Percentiles rank a stretch among this genome's conserved stretches.
Evolutionary conservation across 2,329 filamentous ascomycete species (phyloP).

Genomic region (Apiospora saccharicola): DNA sequence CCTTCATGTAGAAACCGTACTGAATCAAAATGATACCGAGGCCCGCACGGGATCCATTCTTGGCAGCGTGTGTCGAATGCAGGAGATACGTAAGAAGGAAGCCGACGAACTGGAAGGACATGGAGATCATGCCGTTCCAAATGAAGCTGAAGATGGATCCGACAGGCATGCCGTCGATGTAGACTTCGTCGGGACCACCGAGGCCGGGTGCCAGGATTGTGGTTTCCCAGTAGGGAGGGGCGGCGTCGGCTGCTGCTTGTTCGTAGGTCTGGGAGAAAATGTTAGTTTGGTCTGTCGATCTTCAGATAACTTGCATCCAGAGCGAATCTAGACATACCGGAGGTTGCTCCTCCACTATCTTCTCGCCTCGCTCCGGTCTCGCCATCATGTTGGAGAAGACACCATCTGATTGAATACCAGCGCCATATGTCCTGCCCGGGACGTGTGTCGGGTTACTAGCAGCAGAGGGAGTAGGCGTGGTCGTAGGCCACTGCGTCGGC

Average conservation of each 20-base stretch:
- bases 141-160: slow-evolving; percentile 86
- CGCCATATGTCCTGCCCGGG: slow-evolving; percentile 68
- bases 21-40: slow-evolving; percentile 95
- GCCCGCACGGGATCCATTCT: slow-evolving; percentile 94
- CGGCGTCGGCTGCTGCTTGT: slow-evolving; percentile 94
- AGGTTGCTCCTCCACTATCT: slow-evolving; percentile 83
- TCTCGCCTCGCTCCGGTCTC: slow-evolving; percentile 83
- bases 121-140: slow-evolving; percentile 96
- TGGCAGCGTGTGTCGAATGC: slow-evolving; percentile 96
- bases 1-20: slow-evolving; percentile 96
- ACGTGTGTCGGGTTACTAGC: slow-evolving; percentile 41
- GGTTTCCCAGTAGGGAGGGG: slow-evolving; percentile 98
- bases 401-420: slow-evolving; percentile 84
- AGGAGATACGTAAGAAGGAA: slow-evolving; percentile 98
- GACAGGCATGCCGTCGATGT: slow-evolving; percentile 93
- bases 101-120: slow-evolving; percentile 94
- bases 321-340: slow-evolving; percentile 69
- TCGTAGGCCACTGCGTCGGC: slow-evolving; percentile 38
- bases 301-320: neutral
- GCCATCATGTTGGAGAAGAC: slow-evolving; percentile 96
- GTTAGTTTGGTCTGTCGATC: slow-evolving; percentile 44
- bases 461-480: slow-evolving; percentile 45
- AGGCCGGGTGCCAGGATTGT: slow-evolving; percentile 94
- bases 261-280: slow-evolving; percentile 82
- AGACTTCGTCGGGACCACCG: slow-evolving; percentile 91